phyloP scores from a whole-genome alignment of 257 asterid species.

The Schizonepeta tenuifolia region DNA sequence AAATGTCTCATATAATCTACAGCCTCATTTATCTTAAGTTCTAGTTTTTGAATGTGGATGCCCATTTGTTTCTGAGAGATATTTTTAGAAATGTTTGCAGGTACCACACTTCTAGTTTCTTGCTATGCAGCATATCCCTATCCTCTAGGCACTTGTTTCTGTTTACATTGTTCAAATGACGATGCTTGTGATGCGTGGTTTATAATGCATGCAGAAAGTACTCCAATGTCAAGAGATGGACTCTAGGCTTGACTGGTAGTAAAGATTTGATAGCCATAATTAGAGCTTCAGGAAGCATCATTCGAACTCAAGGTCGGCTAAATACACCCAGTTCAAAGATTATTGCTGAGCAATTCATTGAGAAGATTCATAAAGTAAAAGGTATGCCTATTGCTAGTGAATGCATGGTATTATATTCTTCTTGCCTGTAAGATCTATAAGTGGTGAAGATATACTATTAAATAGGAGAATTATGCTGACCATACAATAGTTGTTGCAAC shows the following conservation, averaged over 20 bases:
- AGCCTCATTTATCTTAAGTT: background rate
- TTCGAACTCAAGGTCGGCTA: slow-evolving; percentile 57
- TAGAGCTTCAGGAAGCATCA: slow-evolving; percentile 76
- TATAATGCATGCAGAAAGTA: slow-evolving; percentile 56
- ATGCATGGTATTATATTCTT: background rate
- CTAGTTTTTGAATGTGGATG: background rate
- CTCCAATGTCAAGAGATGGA: slow-evolving; percentile 54
- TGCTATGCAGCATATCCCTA: background rate
- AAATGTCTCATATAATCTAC: background rate
- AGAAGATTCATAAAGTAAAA: slow-evolving; percentile 58
- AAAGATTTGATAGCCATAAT: slow-evolving; percentile 64
- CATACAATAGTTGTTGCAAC: background rate
- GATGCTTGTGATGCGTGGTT: slow-evolving; percentile 24
- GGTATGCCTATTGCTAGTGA: slow-evolving; percentile 40
- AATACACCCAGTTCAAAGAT: slow-evolving; percentile 56
- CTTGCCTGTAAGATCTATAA: background rate
- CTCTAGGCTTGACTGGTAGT: slow-evolving; percentile 64
- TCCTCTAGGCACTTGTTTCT: background rate
- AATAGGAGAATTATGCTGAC: background rate
- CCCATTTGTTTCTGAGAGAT: background rate
- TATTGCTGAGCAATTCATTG: slow-evolving; percentile 67
- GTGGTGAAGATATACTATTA: background rate
- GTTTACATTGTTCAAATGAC: background rate
- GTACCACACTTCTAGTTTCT: background rate
- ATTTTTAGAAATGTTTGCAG: background rate